These are phyloP conservation scores for Sporothrix humicola DNA, from an alignment of 2,329 filamentous ascomycete species.

Conservation along the genomic window DNA sequence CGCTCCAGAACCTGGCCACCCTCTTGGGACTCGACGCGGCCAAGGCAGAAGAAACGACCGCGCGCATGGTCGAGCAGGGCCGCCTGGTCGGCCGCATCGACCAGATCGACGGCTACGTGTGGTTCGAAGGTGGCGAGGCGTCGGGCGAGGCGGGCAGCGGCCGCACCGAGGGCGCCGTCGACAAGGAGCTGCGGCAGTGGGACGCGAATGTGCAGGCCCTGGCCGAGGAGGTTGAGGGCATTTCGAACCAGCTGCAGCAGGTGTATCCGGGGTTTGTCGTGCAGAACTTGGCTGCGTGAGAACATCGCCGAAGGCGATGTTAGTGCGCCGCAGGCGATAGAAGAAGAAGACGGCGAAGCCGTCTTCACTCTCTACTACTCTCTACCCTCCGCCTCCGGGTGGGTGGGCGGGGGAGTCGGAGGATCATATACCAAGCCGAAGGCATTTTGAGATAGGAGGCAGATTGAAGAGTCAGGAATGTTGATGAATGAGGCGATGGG, in stretches of 20 bases:
- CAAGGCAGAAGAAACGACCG: slow-evolving; percentile 88
- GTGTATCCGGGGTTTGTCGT: slow-evolving; percentile 67
- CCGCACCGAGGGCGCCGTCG: slow-evolving; percentile 66
- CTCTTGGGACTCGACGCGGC: slow-evolving; percentile 79
- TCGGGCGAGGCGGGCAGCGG: slow-evolving; percentile 71
- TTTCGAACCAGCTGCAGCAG: slow-evolving; percentile 79
- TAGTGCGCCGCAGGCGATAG: too few relatives aligned
- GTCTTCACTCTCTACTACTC: too few relatives aligned
- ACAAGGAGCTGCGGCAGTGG: slow-evolving; percentile 80
- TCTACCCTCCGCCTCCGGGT: too few relatives aligned
- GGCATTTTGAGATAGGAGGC: too few relatives aligned
- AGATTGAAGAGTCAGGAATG: too few relatives aligned
- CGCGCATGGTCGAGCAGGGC: slow-evolving; percentile 94
- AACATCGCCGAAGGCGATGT: neutral
- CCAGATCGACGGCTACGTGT: slow-evolving; percentile 87
- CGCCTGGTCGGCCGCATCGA: slow-evolving; percentile 88
- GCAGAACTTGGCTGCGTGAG: slow-evolving; percentile 26
- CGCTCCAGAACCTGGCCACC: slow-evolving; percentile 73
- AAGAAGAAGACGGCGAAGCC: too few relatives aligned
- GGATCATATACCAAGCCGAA: too few relatives aligned
- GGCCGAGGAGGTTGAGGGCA: slow-evolving; percentile 79
- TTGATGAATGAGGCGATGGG: neutral
- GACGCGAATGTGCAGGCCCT: slow-evolving; percentile 85
- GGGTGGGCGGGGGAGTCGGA: too few relatives aligned
- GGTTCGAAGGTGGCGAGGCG: slow-evolving; percentile 78